Evolutionary conservation across 2,329 filamentous ascomycete genomes (phyloP), one percentile per base, ranked within the genome.

Genomic region (Colletotrichum godetiae): DNA sequence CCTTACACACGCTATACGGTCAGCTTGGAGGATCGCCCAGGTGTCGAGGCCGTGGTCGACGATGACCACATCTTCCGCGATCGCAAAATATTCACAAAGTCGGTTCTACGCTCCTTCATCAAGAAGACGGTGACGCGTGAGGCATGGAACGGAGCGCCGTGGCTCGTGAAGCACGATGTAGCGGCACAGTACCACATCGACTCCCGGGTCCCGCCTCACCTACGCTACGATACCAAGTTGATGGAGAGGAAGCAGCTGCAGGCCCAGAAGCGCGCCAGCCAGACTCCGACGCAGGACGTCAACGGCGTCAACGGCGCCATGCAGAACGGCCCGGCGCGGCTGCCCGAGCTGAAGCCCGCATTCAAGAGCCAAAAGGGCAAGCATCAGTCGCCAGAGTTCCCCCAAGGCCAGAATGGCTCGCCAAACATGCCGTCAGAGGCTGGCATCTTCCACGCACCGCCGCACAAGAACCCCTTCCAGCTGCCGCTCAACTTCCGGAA

Each of bases 91-190:
- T 99, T 98, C 80, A 98, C 96, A 33, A 98, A 99, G 83, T 92
- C 95, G 61, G 95, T 98, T 81, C 87, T 99, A 53, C 92, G 96
- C 42, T 95, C 95, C 6, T 99, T 98, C 76, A 94, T 99, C 76
- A 98, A 98, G 81, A 95, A 97, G 82, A 97, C 95, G 0, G 93
- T 98, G n/a, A 93, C 92, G 2, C 88, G 96, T 74, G 97, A 98
- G 79, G 91, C 95, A 4, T 98, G 95, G 95, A 96, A 92, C 74
- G 96, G 96, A n/a, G 97, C 97, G 0, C 96, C 97, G 0, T 99
- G 97, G 97, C 86, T 97, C 68, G 96, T 98, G 22, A 98, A 97
- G 84, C 89, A 93, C 46, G 92, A 95, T 67, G 92, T 97, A 72
- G 97, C 97, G 1, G 90, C 91, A 58, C 89, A 92, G 75, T 98